phyloP scores from a whole-genome alignment of 2,329 filamentous ascomycete species.

The Camptophora hylomeconis region DNA sequence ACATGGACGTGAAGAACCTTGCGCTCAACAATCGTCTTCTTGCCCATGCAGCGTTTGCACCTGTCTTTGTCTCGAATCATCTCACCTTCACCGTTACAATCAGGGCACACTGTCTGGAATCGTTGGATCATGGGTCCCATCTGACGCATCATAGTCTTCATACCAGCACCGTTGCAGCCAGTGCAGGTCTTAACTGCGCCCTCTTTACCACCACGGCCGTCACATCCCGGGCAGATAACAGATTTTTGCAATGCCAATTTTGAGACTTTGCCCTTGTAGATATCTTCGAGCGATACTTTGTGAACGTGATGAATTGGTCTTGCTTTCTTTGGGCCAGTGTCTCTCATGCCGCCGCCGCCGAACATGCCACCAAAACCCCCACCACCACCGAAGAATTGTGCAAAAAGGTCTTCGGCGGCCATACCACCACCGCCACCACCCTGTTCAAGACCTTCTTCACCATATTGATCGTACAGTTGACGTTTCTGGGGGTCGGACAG shows the following conservation, averaged over 20 bases:
- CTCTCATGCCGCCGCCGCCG: slow-evolving; percentile 69
- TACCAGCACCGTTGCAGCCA: slow-evolving; percentile 84
- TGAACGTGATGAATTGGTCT: slow-evolving; percentile 96
- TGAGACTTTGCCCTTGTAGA: slow-evolving; percentile 95
- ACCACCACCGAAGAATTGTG: slow-evolving; percentile 79
- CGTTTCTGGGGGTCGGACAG: slow-evolving; percentile 89
- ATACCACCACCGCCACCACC: slow-evolving; percentile 79
- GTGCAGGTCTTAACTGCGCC: slow-evolving; percentile 89
- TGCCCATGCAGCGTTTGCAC: slow-evolving; percentile 91
- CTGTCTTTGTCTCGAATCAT: slow-evolving; percentile 93
- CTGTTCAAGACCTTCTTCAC: slow-evolving; percentile 82
- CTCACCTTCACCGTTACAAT: slow-evolving; percentile 96
- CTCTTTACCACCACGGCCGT: slow-evolving; percentile 90
- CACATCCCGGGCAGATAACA: slow-evolving; percentile 89
- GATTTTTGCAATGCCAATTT: slow-evolving; percentile 96
- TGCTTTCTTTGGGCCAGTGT: slow-evolving; percentile 75
- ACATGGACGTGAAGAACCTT: slow-evolving; percentile 98
- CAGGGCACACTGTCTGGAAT: slow-evolving; percentile 97
- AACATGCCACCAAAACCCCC: slow-evolving; percentile 59
- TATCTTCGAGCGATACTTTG: slow-evolving; percentile 94
- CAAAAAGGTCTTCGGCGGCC: slow-evolving; percentile 91
- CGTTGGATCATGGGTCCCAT: slow-evolving; percentile 99
- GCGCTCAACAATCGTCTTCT: slow-evolving; percentile 95
- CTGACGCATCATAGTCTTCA: slow-evolving; percentile 99
- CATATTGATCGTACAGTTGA: slow-evolving; percentile 88